Evolutionary conservation across 1,284 basidiomycete species (phyloP).

Genomic region (Fomes fomentarius): DNA sequence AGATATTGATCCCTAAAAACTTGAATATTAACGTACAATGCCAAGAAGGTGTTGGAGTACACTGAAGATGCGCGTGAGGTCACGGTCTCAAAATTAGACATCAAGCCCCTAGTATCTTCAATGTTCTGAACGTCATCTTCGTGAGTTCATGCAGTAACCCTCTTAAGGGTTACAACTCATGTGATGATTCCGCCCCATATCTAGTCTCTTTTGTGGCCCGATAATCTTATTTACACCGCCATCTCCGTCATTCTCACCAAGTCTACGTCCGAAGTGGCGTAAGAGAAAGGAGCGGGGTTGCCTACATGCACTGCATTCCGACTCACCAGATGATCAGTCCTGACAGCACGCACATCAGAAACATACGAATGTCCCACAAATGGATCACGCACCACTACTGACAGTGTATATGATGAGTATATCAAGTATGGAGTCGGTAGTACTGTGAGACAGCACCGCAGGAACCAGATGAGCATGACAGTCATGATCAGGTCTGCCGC

Average conservation of each 20-base stretch:
- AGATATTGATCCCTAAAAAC: not conserved
- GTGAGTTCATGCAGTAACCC: too few species aligned
- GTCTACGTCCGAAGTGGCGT: not conserved
- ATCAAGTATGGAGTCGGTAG: conserved; percentile 12
- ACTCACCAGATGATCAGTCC: conserved; percentile 11
- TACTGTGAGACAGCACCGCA: conserved; percentile 4
- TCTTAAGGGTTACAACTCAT: too few species aligned
- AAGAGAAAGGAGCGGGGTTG: not conserved
- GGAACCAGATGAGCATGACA: conserved; percentile 5
- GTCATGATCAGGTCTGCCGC: conserved; percentile 8
- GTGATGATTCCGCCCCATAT: too few species aligned
- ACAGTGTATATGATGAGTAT: conserved; percentile 6
- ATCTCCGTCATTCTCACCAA: conserved; percentile 9
- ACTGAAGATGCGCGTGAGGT: not conserved
- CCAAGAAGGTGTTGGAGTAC: not conserved
- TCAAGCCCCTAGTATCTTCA: not conserved
- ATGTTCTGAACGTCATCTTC: too few species aligned
- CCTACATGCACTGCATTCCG: not conserved
- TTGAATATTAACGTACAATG: not conserved
- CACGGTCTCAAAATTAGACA: not conserved
- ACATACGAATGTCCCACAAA: not conserved
- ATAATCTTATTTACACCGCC: too few species aligned
- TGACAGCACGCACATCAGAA: not conserved
- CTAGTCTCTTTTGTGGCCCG: too few species aligned
- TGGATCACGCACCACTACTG: conserved; percentile 5